A percentile compares a stretch with the other conserved stretches of the same genome.
phyloP scores from a whole-genome alignment of 305 asterid genomes.

The Striga hermonthica region DNA sequence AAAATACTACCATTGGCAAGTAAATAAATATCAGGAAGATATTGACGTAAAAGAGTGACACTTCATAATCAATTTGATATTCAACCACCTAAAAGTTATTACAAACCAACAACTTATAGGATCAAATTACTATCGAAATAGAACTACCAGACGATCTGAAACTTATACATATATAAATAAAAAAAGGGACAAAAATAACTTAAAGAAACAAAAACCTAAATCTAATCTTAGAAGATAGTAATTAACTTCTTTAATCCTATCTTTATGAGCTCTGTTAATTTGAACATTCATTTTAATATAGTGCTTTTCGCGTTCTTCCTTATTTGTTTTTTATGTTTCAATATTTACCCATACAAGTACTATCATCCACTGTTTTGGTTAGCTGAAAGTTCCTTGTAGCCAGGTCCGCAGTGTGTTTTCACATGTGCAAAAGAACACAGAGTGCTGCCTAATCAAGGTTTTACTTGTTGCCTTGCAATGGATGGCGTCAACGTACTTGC shows the following conservation, averaged over 20 bases:
- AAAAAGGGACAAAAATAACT: too few species aligned
- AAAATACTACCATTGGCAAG: too few species aligned
- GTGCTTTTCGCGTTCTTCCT: slow-evolving; percentile 22
- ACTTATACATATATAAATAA: too few species aligned
- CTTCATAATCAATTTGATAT: too few species aligned
- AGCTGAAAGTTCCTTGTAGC: slow-evolving; percentile 28
- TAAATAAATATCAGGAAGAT: too few species aligned
- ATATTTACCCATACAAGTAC: slow-evolving; percentile 3
- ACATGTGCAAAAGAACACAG: slow-evolving; percentile 88
- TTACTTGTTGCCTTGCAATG: slow-evolving; percentile 98
- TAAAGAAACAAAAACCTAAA: too few species aligned
- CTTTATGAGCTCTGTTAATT: slow-evolving; percentile 19
- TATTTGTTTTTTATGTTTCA: slow-evolving; percentile 21
- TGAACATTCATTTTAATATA: slow-evolving; percentile 19
- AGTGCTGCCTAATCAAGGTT: slow-evolving; percentile 71
- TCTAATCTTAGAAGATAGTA: too few species aligned
- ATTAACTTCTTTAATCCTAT: background rate
- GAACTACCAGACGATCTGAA: too few species aligned
- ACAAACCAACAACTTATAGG: too few species aligned
- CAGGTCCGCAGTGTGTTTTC: slow-evolving; percentile 95
- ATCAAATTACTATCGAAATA: too few species aligned
- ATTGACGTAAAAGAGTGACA: too few species aligned
- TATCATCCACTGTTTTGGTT: slow-evolving; percentile 30
- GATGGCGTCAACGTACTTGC: slow-evolving; percentile 84
- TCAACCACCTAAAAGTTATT: too few species aligned